phyloP scores from a whole-genome alignment of 2,329 filamentous ascomycete species.

The Cladosporium halotolerans region DNA sequence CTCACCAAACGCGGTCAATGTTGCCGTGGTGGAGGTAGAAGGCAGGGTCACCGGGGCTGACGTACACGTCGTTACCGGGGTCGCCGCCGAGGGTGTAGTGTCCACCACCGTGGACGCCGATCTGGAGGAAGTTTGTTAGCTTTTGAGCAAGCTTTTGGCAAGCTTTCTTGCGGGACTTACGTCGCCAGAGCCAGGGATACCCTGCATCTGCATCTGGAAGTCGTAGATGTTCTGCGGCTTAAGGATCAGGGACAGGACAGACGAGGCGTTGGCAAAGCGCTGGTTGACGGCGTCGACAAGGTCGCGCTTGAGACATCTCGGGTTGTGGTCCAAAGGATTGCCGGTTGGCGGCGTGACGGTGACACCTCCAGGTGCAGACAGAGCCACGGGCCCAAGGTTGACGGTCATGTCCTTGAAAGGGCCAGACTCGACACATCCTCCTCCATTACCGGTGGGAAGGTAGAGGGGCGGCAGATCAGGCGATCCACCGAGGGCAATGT shows the following conservation, averaged over 20 bases:
- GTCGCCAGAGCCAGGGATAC: constrained; percentile 14
- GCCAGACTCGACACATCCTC: constrained; percentile 47
- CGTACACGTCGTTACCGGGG: constrained; percentile 36
- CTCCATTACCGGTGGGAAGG: constrained; percentile 45
- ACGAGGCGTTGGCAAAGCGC: constrained; percentile 7
- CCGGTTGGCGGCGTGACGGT: constrained; percentile 23
- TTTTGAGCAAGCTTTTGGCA: not conserved
- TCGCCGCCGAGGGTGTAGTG: constrained; percentile 38
- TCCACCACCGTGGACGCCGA: constrained; percentile 36
- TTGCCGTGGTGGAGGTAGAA: constrained; percentile 44
- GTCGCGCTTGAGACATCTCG: constrained; percentile 34
- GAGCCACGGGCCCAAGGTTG: constrained; percentile 44
- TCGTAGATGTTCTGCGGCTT: constrained; percentile 15
- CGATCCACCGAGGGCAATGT: constrained; percentile 10
- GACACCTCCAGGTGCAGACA: constrained; percentile 15
- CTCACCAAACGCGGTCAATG: constrained; percentile 38
- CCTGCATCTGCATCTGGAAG: constrained; percentile 26
- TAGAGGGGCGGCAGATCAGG: constrained; percentile 20
- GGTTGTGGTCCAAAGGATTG: constrained; percentile 28
- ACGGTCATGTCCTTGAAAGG: constrained; percentile 44
- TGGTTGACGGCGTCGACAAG: constrained; percentile 20
- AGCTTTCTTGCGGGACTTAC: constrained; percentile 4
- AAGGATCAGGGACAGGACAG: constrained; percentile 15
- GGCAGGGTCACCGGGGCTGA: constrained; percentile 38
- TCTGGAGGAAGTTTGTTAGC: constrained; percentile 12